Base-by-base conservation (phyloP, 2,329 filamentous ascomycete genomes). In the Akanthomyces dipterigenus region DNA sequence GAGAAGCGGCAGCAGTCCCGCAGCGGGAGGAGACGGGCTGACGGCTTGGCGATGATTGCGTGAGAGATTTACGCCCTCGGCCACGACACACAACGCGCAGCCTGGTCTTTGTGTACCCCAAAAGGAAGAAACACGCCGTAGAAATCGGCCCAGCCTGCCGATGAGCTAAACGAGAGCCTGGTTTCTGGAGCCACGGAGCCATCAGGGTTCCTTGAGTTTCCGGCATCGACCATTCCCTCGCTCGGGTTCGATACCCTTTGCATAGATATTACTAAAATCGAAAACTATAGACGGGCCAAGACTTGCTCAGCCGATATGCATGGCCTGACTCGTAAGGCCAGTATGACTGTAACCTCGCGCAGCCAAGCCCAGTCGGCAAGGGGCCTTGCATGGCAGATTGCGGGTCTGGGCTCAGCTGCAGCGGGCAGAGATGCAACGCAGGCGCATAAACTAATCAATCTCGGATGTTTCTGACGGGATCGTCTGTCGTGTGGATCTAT, bases 221-320 rank as follows among this genome's bases (percentile, higher is more conserved):
- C 18, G 7, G 48, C 18, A 8, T 3, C 12, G 18, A 34, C n/a
- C 24, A 3, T 8, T 11, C 11, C 36, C 14, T 22, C 22, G 22
- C 16, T 31, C 51, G 51, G 36, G 11, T 26, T 26, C 50, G 34
- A 26, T 40, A 34, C 12, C 24, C 26, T 54, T 40, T 7, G 34
- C 4, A 34, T 42, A 24, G 36, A n/a, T 55, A 55, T 55, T 55
- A 55, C 51, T 55, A 55, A 55, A 38, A 43, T 55, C 38, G 51
- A 38, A 38, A 38, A 55, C 42, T 16, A 43, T 22, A 16, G 38
- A 11, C 38, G n/a, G 22, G 11, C 4, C 34, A 16, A 34, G 31
- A 42, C 7, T 7, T 24, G 22, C 26, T 42, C n/a, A 51, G 36
- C 34, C 18, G 38, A 1, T 24, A 6, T 43, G 38, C 38, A 36